phyloP scores from a whole-genome alignment of 2,329 filamentous ascomycete species.

The Didymosphaeria variabile region DNA sequence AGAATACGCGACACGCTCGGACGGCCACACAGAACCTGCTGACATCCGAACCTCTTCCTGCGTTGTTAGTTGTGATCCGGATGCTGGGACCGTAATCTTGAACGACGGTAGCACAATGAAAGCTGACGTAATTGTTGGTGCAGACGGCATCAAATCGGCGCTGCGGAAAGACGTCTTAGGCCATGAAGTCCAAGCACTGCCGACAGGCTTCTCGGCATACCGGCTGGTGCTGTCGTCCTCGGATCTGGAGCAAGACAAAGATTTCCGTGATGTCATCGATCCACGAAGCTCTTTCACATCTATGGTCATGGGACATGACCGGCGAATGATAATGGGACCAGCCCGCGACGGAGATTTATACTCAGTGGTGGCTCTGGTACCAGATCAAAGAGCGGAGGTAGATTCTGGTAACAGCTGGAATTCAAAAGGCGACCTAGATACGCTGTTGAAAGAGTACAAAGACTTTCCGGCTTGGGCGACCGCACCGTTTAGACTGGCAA shows the following conservation, averaged over 20 bases:
- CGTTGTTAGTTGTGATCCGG: conserved; percentile 54
- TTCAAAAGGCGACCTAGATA: conserved; percentile 45
- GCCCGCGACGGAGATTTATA: conserved; percentile 53
- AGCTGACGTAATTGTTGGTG: conserved; percentile 62
- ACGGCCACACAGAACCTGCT: conserved; percentile 42
- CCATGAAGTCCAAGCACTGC: conserved; percentile 31
- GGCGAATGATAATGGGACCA: conserved; percentile 58
- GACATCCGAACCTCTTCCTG: conserved; percentile 53
- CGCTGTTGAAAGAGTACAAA: conserved; percentile 52
- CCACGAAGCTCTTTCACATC: conserved; percentile 54
- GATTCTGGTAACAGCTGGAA: conserved; percentile 53
- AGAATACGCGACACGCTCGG: conserved; percentile 47
- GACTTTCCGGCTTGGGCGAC: conserved; percentile 55
- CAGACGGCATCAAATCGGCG: conserved; percentile 59
- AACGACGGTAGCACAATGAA: conserved; percentile 53
- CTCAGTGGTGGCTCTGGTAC: conserved; percentile 57
- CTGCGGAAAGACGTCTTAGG: conserved; percentile 35
- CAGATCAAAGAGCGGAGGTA: conserved; percentile 55
- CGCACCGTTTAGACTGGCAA: conserved; percentile 40
- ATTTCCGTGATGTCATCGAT: conserved; percentile 43
- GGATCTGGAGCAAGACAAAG: conserved; percentile 28
- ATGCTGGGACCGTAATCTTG: conserved; percentile 53
- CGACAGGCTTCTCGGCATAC: conserved; percentile 53
- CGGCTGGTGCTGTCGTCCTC: conserved; percentile 45
- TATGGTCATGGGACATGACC: conserved; percentile 57